A percentile compares a stretch with the other conserved stretches of the same genome.
These are phyloP conservation scores for Samsoniella hepiali DNA, from an alignment of 2,329 filamentous ascomycete species.

Conservation along the genomic window DNA sequence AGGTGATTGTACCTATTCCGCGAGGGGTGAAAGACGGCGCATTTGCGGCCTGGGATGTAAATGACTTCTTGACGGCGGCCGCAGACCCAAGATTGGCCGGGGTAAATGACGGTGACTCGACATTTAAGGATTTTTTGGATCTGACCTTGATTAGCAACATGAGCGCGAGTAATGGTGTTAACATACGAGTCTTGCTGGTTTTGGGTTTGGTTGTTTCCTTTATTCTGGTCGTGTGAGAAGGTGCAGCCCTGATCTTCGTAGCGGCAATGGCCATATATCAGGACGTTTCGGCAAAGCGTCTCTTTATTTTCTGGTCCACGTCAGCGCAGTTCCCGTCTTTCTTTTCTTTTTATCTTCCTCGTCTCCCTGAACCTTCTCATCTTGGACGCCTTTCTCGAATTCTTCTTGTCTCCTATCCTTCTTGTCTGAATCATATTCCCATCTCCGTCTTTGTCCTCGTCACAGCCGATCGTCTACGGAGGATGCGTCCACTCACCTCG, in stretches of 20 bases:
- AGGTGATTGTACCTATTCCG: conserved; percentile 43
- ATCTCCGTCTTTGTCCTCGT: not conserved
- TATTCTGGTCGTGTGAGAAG: conserved; percentile 81
- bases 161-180: not conserved
- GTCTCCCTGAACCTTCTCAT: not conserved
- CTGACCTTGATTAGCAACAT: conserved; percentile 43
- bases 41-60: conserved; percentile 86
- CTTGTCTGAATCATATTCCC: not conserved
- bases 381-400: too few species aligned
- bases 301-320: conserved; percentile 69
- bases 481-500: conserved; percentile 44
- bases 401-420: not conserved
- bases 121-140: conserved; percentile 78
- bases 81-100: conserved; percentile 54
- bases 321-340: conserved; percentile 1
- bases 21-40: conserved; percentile 83
- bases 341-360: not conserved
- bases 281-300: conserved; percentile 85
- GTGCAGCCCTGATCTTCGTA: conserved; percentile 89
- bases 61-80: conserved; percentile 65
- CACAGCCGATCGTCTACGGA: too few species aligned
- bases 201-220: conserved; percentile 36
- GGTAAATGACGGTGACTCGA: conserved; percentile 94
- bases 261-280: conserved; percentile 89
- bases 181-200: conserved; percentile 21